These are phyloP conservation scores for Chernovozyma aurita DNA, from an alignment of 1,139 yeast genomes.

Conservation along the genomic window DNA sequence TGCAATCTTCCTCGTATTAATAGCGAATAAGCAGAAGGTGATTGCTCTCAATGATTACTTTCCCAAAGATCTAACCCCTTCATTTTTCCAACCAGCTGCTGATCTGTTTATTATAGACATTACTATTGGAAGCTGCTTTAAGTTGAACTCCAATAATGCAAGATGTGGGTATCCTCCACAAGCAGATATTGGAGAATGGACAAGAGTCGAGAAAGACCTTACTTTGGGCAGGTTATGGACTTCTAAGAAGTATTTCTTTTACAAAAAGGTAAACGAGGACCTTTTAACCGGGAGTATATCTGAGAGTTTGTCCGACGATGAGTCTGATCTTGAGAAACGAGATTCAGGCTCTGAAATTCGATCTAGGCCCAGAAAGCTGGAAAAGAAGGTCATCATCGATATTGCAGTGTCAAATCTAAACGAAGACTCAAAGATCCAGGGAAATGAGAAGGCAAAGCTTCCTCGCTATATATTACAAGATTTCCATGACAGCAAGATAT, in stretches of 20 bases:
- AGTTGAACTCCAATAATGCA: conserved; percentile 18
- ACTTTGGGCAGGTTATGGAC: conserved; percentile 32
- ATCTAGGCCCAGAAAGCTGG: too few species aligned
- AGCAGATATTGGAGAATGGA: conserved; percentile 37
- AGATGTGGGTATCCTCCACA: conserved; percentile 31
- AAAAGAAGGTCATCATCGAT: conserved; percentile 30
- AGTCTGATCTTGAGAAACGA: too few species aligned
- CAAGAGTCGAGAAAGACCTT: conserved; percentile 34
- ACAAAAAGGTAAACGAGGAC: conserved; percentile 24
- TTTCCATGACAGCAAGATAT: conserved; percentile 25
- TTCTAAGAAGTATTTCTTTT: conserved; percentile 26
- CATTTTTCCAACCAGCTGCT: conserved; percentile 38
- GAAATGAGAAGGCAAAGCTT: conserved; percentile 25
- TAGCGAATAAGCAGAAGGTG: conserved; percentile 31
- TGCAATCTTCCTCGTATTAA: conserved; percentile 19
- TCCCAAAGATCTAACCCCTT: conserved; percentile 29
- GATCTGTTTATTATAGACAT: conserved; percentile 36
- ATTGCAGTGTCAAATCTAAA: conserved; percentile 29
- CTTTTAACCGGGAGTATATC: conserved; percentile 14
- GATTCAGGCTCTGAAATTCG: too few species aligned
- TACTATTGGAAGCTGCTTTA: conserved; percentile 27
- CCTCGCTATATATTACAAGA: conserved; percentile 29
- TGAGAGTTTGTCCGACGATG: too few species aligned
- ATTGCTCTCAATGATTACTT: conserved; percentile 26
- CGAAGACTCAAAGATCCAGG: conserved; percentile 25